Conservation (phyloP, 306 rosid species). For the Citrullus amarus region DNA sequence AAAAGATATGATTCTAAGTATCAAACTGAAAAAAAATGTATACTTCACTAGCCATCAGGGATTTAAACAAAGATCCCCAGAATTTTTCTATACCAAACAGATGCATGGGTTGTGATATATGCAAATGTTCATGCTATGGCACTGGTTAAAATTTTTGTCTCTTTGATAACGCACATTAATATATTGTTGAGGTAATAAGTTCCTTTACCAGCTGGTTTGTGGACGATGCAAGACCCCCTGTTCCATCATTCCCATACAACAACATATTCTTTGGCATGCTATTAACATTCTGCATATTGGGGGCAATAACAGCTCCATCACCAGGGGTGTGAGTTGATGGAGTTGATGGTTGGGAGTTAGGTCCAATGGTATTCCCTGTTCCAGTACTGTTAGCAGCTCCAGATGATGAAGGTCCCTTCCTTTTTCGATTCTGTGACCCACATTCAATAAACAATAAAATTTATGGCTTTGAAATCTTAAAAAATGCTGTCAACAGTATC, state of each 20-base stretch:
- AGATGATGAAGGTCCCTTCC: conserved; percentile 91
- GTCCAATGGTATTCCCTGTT: conserved; percentile 81
- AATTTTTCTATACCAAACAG: background rate
- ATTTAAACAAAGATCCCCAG: background rate
- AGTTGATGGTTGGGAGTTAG: conserved; percentile 91
- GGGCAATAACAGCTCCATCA: conserved; percentile 56
- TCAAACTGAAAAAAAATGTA: background rate
- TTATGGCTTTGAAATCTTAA: background rate
- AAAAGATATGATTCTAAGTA: background rate
- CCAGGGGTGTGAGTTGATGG: conserved; percentile 95
- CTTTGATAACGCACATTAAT: conserved; percentile 8
- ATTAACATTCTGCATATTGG: conserved; percentile 63
- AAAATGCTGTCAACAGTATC: background rate
- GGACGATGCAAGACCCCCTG: conserved; percentile 82
- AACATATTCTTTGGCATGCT: conserved; percentile 54
- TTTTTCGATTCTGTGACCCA: conserved; percentile 37
- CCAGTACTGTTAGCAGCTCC: conserved; percentile 97
- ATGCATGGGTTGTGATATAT: background rate
- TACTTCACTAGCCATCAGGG: background rate
- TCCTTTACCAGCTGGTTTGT: conserved; percentile 78
- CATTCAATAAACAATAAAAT: conserved; percentile 14
- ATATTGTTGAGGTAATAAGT: conserved; percentile 1
- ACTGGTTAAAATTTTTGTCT: background rate
- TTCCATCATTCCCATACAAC: conserved; percentile 62
- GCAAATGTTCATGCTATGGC: background rate